These are phyloP conservation scores for Rhizopus sp. DNA, from an alignment of 371 early-diverging fungal species.

Conservation along the genomic window DNA sequence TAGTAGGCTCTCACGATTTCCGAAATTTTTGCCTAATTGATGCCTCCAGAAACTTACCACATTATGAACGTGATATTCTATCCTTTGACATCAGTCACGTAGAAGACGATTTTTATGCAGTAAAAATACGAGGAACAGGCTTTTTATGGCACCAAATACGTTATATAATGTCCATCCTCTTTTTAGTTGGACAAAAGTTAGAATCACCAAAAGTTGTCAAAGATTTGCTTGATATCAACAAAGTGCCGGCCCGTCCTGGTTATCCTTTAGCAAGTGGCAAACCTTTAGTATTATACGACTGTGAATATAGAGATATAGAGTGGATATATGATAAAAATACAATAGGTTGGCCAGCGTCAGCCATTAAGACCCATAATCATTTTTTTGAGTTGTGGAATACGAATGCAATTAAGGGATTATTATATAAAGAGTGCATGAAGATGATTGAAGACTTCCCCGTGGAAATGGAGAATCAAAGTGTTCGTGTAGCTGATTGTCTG, in stretches of 20 bases:
- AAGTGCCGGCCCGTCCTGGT: constrained; percentile 36
- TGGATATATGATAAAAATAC: constrained; percentile 42
- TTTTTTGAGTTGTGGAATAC: constrained; percentile 51
- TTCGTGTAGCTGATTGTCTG: constrained; percentile 3
- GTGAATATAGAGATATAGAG: constrained; percentile 67
- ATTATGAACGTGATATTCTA: constrained; percentile 74
- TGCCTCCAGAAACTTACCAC: constrained; percentile 74
- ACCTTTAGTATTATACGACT: constrained; percentile 88
- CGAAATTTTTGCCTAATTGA: constrained; percentile 95
- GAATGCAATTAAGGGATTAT: constrained; percentile 46
- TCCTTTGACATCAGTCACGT: constrained; percentile 65
- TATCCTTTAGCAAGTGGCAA: constrained; percentile 76
- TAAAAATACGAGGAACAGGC: constrained; percentile 79
- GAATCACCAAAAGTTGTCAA: constrained; percentile 40
- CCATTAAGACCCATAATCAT: constrained; percentile 41
- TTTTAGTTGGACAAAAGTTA: constrained; percentile 72
- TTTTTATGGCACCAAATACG: constrained; percentile 98
- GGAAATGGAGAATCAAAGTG: constrained; percentile 5
- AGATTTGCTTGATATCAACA: constrained; percentile 36
- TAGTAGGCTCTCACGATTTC: constrained; percentile 89
- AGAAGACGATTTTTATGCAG: constrained; percentile 59
- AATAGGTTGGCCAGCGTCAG: constrained; percentile 17
- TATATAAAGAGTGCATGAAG: constrained; percentile 31
- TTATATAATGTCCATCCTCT: constrained; percentile 91
- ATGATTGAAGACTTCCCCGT: constrained; percentile 10